These are phyloP conservation scores for Rhizophlyctis rosea DNA, from an alignment of 192 early-diverging fungal genomes.

Conservation along the genomic window DNA sequence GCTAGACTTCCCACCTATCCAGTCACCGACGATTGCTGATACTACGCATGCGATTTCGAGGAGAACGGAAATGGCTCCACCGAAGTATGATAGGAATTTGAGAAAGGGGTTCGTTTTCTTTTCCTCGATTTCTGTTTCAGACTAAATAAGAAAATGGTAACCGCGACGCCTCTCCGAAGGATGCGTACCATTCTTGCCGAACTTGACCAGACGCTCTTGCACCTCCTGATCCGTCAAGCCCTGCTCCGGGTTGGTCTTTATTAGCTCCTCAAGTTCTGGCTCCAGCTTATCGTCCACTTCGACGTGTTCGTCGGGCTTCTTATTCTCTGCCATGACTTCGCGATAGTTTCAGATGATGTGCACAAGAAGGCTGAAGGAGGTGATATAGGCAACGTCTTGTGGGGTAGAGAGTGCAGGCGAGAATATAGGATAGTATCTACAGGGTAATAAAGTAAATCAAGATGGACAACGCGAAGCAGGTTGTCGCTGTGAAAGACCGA, in stretches of 20 bases:
- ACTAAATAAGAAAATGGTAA: background rate
- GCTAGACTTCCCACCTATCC: too few relatives aligned
- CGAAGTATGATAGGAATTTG: constrained; percentile 78
- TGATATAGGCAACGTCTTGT: too few relatives aligned
- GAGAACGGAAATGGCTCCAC: constrained; percentile 85
- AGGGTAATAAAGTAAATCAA: too few relatives aligned
- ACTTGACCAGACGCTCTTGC: constrained; percentile 63
- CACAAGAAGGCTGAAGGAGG: too few relatives aligned
- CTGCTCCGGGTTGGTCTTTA: constrained; percentile 74
- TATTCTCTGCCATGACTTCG: too few relatives aligned
- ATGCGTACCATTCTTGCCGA: constrained; percentile 71
- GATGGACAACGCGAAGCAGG: too few relatives aligned
- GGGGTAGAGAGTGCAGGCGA: too few relatives aligned
- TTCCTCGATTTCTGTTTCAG: constrained; percentile 59
- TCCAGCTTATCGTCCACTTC: constrained; percentile 37
- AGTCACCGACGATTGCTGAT: constrained; percentile 76
- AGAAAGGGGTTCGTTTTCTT: constrained; percentile 81
- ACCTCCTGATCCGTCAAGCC: constrained; percentile 76
- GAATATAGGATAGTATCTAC: too few relatives aligned
- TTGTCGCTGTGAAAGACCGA: too few relatives aligned
- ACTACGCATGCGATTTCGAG: constrained; percentile 87
- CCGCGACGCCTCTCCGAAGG: background rate
- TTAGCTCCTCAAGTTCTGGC: constrained; percentile 32
- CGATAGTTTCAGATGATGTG: too few relatives aligned
- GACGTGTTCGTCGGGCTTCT: too few relatives aligned